Evolutionary conservation across 2,329 filamentous ascomycete genomes (phyloP).

Genomic region (Plectosphaerella cucumerina): DNA sequence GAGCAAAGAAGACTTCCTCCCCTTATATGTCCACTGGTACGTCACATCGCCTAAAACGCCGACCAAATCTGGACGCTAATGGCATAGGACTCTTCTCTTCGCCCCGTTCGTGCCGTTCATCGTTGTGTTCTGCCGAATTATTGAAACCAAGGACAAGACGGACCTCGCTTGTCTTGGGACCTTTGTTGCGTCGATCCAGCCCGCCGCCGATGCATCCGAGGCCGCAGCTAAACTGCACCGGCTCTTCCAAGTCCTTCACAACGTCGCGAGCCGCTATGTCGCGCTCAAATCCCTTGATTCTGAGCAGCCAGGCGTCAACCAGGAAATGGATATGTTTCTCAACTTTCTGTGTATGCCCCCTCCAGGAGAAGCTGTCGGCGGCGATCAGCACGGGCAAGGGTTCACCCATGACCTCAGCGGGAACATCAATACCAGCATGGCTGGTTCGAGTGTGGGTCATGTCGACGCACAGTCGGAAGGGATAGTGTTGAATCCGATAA

Average conservation of each 20-base stretch:
- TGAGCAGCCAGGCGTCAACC: constrained; percentile 13
- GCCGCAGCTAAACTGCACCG: constrained; percentile 51
- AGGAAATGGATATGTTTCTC: constrained; percentile 45
- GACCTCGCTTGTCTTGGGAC: constrained; percentile 41
- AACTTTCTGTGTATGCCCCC: constrained; percentile 41
- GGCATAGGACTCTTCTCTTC: constrained; percentile 39
- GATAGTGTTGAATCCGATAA: constrained; percentile 12
- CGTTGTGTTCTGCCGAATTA: constrained; percentile 44
- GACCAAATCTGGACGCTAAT: too few species aligned
- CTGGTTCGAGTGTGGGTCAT: background rate
- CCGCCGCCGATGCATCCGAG: constrained; percentile 36
- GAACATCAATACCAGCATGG: background rate
- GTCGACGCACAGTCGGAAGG: background rate
- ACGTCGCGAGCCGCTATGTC: constrained; percentile 54
- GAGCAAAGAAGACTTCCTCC: constrained; percentile 27
- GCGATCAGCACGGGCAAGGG: background rate
- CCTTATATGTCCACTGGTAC: constrained; percentile 35
- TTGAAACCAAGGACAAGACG: constrained; percentile 35
- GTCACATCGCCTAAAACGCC: too few species aligned
- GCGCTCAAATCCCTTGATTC: constrained; percentile 24
- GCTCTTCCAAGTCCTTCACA: constrained; percentile 53
- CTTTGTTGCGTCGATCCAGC: constrained; percentile 46
- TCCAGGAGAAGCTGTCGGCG: background rate
- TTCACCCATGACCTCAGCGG: too few species aligned
- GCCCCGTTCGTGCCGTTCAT: constrained; percentile 51